These are phyloP conservation scores for Candida sp. DNA, from an alignment of 1,139 yeast genomes.

Conservation along the genomic window DNA sequence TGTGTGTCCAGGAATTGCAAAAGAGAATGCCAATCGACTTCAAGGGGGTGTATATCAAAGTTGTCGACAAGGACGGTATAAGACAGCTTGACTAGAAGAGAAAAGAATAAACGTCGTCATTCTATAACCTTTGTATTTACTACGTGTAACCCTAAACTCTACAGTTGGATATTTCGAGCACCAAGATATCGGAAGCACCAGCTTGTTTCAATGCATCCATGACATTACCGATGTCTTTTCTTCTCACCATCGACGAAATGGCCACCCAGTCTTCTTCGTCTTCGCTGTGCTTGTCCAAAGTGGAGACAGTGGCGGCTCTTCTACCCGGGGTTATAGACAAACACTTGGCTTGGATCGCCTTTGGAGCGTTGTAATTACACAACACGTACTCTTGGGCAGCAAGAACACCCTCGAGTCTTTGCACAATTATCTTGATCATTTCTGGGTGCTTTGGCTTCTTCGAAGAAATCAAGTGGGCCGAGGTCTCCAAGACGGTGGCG, in stretches of 20 bases:
- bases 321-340: slow-evolving; percentile 92
- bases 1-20: slow-evolving; percentile 79
- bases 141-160: slow-evolving; percentile 60
- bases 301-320: slow-evolving; percentile 94
- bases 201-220: slow-evolving; percentile 81
- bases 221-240: slow-evolving; percentile 73
- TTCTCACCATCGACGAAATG: slow-evolving; percentile 89
- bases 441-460: slow-evolving; percentile 73
- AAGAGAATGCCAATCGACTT: slow-evolving; percentile 95
- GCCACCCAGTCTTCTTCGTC: slow-evolving; percentile 83
- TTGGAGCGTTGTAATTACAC: slow-evolving; percentile 94
- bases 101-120: neutral
- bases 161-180: slow-evolving; percentile 88
- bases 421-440: slow-evolving; percentile 69
- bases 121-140: slow-evolving; percentile 1
- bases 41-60: slow-evolving; percentile 85
- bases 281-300: slow-evolving; percentile 63
- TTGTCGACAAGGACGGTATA: slow-evolving; percentile 76
- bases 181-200: slow-evolving; percentile 91
- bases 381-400: slow-evolving; percentile 93
- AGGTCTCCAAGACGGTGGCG: slow-evolving; percentile 83
- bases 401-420: slow-evolving; percentile 89
- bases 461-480: slow-evolving; percentile 90
- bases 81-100: slow-evolving; percentile 44
- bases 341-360: slow-evolving; percentile 61